Evolutionary conservation across 2,329 filamentous ascomycete species (phyloP), one percentile per base, ranked within the genome.

Genomic region (Fusarium sp.): DNA sequence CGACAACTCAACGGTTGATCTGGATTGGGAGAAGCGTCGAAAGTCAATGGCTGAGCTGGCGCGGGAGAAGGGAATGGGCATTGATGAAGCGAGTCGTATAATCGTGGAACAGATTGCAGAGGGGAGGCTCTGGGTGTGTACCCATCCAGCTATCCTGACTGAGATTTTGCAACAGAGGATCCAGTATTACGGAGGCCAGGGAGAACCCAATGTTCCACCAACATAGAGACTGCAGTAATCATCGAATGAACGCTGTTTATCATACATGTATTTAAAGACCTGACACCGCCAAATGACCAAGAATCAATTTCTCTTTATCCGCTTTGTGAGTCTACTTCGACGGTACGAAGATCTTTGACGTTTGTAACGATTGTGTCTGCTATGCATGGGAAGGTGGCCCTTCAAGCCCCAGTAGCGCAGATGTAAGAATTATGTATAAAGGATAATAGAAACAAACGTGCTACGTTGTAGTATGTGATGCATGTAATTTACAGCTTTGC

Each of bases 361-460:
- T 3, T 14, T 9, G 7, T 4, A 4, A 10, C 1, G 9, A 26
- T 20, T 12, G 0, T 4, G 17, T 26, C 11, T 20, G 24, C 5
- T 12, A 26, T 13, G 12, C 9, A 26, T 26, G 3, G 7, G 18
- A 4, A 18, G 3, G 11, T 13, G n/a, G 18, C 17, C 11, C 15
- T 13, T 5, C 0, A 8, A 9, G 2, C 6, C 2, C 1, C 26
- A 13, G 18, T 11, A 26, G 7, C 0, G 7, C 5, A 26, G 1
- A 18, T 12, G 13, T 4, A 5, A 8, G 7, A 13, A 6, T 12
- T 0, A 26, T 14, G 5, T 5, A 45, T 20, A 8, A 0, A 20
- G 3, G 2, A 14, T 13, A 14, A 13, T 18, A 9, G 1, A 20
- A 26, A 4, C 0, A 4, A 14, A 17, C 8, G 14, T 20, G 3